Evolutionary conservation across 2,329 filamentous ascomycete species (phyloP).

Genomic region (Colletotrichum sp.): DNA sequence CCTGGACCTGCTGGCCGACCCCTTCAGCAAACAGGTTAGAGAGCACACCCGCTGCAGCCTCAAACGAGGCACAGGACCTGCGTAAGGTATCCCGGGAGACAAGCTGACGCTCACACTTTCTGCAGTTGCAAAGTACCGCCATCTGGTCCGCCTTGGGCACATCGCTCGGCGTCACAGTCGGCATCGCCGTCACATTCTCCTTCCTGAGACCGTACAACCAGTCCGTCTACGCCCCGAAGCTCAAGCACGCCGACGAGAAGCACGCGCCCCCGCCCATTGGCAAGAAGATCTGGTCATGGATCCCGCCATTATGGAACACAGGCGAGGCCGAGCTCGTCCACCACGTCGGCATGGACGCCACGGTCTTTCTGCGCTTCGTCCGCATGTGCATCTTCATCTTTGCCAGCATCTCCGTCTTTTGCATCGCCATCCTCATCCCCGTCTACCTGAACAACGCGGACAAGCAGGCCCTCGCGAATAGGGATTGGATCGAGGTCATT

Average conservation of each 20-base stretch:
- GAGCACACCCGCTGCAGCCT: background rate
- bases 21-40: slow-evolving; percentile 53
- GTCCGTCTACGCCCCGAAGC: slow-evolving; percentile 90
- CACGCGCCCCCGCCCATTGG: slow-evolving; percentile 87
- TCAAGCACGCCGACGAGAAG: slow-evolving; percentile 90
- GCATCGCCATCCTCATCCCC: slow-evolving; percentile 80
- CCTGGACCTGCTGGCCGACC: slow-evolving; percentile 54
- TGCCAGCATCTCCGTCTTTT: slow-evolving; percentile 71
- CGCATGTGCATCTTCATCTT: slow-evolving; percentile 96
- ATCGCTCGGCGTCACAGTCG: slow-evolving; percentile 75
- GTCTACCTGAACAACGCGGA: slow-evolving; percentile 69
- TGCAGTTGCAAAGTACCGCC: slow-evolving; percentile 58
- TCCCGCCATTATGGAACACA: slow-evolving; percentile 77
- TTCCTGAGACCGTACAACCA: slow-evolving; percentile 89
- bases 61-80: background rate
- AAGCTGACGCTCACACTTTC: background rate
- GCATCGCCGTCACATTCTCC: slow-evolving; percentile 83
- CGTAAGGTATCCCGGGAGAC: background rate
- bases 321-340: slow-evolving; percentile 79
- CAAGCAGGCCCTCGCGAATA: slow-evolving; percentile 28
- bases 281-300: slow-evolving; percentile 88
- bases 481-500: slow-evolving; percentile 61
- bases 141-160: slow-evolving; percentile 81
- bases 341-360: slow-evolving; percentile 90
- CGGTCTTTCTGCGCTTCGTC: slow-evolving; percentile 86